phyloP scores from a whole-genome alignment of 2,329 filamentous ascomycete genomes.

The Didymellaceae sp. region DNA sequence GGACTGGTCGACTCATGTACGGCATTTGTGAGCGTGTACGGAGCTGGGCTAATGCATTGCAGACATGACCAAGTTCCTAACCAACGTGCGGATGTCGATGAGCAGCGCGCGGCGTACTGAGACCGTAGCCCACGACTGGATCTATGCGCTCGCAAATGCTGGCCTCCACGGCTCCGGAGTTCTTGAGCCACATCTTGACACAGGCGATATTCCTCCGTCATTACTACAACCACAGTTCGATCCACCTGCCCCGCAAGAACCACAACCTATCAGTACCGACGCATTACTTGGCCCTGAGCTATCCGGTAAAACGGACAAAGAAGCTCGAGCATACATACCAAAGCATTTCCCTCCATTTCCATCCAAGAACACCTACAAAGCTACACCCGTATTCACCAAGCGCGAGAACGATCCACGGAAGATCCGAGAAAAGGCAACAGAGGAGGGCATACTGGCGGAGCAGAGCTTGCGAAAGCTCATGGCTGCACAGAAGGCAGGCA shows the following conservation, averaged over 20 bases:
- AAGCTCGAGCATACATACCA: constrained; percentile 62
- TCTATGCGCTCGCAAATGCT: constrained; percentile 56
- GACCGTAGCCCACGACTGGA: constrained; percentile 66
- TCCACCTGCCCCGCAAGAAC: constrained; percentile 49
- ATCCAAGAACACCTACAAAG: constrained; percentile 68
- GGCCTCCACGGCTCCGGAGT: constrained; percentile 50
- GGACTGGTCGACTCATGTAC: constrained; percentile 65
- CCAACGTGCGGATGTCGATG: constrained; percentile 65
- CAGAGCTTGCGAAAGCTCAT: constrained; percentile 68
- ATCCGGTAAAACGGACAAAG: constrained; percentile 55
- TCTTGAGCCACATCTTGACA: constrained; percentile 50
- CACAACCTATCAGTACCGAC: constrained; percentile 52
- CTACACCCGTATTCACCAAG: constrained; percentile 64
- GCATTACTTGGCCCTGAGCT: constrained; percentile 61
- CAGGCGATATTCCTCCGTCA: constrained; percentile 45
- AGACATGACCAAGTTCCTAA: constrained; percentile 63
- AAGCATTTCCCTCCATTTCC: constrained; percentile 67
- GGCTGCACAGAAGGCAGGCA: constrained; percentile 56
- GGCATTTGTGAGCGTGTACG: constrained; percentile 34
- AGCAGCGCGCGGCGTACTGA: constrained; percentile 60
- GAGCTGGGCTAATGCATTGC: constrained; percentile 29
- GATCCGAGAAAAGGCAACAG: constrained; percentile 67
- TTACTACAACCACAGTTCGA: constrained; percentile 51
- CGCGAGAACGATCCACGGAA: constrained; percentile 66
- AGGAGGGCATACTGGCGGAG: constrained; percentile 70